Conservation (phyloP, 1,284 basidiomycete genomes). For the Ustanciosporium gigantosporum region DNA sequence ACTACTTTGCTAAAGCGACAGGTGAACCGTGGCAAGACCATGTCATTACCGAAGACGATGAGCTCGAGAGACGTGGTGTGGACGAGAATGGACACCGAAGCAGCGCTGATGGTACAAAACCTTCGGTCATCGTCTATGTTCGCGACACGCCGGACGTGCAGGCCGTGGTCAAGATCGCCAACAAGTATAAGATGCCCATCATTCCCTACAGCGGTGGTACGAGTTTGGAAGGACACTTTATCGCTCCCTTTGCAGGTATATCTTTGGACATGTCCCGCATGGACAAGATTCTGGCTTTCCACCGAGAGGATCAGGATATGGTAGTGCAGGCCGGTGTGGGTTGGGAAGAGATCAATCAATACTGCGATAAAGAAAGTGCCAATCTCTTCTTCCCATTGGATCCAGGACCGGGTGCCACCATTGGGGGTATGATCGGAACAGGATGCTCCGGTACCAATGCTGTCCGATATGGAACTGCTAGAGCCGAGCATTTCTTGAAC, state of each 20-base stretch:
- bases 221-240: constrained; percentile 56
- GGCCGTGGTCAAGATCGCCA: constrained; percentile 64
- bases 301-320: constrained; percentile 47
- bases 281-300: constrained; percentile 70
- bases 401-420: constrained; percentile 70
- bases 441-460: constrained; percentile 72
- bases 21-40: constrained; percentile 27
- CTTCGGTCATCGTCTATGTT: constrained; percentile 41
- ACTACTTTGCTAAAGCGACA: constrained; percentile 18
- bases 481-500: constrained; percentile 61
- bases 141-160: constrained; percentile 43
- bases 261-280: constrained; percentile 82
- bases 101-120: constrained; percentile 30
- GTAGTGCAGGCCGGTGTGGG: constrained; percentile 70
- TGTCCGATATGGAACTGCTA: constrained; percentile 85
- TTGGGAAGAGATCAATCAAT: constrained; percentile 84
- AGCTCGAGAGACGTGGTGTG: constrained; percentile 33
- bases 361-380: constrained; percentile 71
- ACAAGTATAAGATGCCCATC: constrained; percentile 72
- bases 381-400: constrained; percentile 84
- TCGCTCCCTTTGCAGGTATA: constrained; percentile 61
- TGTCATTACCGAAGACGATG: constrained; percentile 33
- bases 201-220: constrained; percentile 74
- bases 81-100: constrained; percentile 35
- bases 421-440: constrained; percentile 87